Evolutionary conservation across 768 basidiomycete species (phyloP), one percentile per base, ranked within the genome.

Genomic region (Sistotremastrum suecicum): DNA sequence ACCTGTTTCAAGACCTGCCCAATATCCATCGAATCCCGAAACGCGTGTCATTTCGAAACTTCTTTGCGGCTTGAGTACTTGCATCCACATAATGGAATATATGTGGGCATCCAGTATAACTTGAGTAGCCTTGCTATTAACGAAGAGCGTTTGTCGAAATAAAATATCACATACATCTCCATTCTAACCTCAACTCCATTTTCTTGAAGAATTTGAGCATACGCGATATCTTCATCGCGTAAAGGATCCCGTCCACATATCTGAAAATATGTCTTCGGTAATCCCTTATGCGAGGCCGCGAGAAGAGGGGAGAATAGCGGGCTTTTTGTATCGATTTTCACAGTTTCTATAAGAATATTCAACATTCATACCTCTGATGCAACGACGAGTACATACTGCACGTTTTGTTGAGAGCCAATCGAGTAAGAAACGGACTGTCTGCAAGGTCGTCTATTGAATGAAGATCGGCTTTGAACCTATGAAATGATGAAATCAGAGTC

Each of bases 381-480:
- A 10, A 29, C 40, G 3, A 50, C 47, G 2, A 48, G 48, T 43
- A 48, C 31, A 33, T 39, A 20, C 37, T 48, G 34, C 42, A 33
- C 3, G 36, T 51, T 20, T 38, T 35, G 34, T 20, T 38, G 50
- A 46, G 41, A 42, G n/a, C 41, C 37, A 5, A 52, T 30, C 39
- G 37, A 3, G 33, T 43, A 12, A 57, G 40, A 11, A 54, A 30
- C 3, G 48, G 51, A 4, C 48, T 50, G 35, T 59, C 48, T 33
- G 50, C 50, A 45, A 52, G 50, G 46, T 52, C 46, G 12, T 57
- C 53, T 33, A 52, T 33, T 2, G 55, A 58, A 2, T 57, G 44
- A 20, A 60, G 35, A 12, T 55, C 48, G 1, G 44, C n/a, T 35
- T 52, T 55, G 37, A 46, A 51, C 35, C 56, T 58, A 12, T 31